Evolutionary conservation across 495 filamentous ascomycete species (phyloP).

Genomic region (Penicillium cosmopolitanum): DNA sequence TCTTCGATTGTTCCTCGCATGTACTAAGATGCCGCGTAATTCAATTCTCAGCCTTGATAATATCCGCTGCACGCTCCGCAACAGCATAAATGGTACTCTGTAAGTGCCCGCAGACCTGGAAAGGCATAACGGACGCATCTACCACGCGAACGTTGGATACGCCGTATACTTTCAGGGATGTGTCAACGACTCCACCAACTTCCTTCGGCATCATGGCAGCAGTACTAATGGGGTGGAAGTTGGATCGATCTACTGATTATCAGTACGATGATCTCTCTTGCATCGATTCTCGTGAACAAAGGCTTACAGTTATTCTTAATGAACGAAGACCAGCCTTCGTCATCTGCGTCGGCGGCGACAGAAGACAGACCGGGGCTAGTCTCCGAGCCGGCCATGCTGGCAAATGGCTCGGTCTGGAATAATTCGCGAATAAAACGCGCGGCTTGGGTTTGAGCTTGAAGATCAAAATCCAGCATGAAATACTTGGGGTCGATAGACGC

Average conservation of each 20-base stretch:
- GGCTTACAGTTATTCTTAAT: constrained; percentile 35
- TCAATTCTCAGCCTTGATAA: constrained; percentile 46
- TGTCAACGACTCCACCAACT: constrained; percentile 54
- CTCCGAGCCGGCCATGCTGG: constrained; percentile 20
- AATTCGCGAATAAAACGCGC: constrained; percentile 35
- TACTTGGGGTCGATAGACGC: constrained; percentile 59
- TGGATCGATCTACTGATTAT: constrained; percentile 33
- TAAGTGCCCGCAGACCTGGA: constrained; percentile 55
- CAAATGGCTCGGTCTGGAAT: constrained; percentile 27
- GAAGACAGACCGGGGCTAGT: constrained; percentile 24
- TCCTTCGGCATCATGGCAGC: constrained; percentile 59
- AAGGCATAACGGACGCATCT: constrained; percentile 56
- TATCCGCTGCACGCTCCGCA: constrained; percentile 56
- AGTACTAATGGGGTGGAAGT: constrained; percentile 52
- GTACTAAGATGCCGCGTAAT: no score
- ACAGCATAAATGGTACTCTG: constrained; percentile 58
- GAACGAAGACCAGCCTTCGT: constrained; percentile 31
- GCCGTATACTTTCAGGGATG: constrained; percentile 47
- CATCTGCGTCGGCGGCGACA: constrained; percentile 19
- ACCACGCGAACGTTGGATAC: constrained; percentile 59
- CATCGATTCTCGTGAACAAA: not conserved
- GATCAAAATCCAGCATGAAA: constrained; percentile 54
- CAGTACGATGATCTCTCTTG: not conserved
- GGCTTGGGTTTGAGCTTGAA: constrained; percentile 36
- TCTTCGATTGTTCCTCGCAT: no score